Conservation (phyloP, 2,329 filamentous ascomycete genomes). For the Fusarium goolgardi region DNA sequence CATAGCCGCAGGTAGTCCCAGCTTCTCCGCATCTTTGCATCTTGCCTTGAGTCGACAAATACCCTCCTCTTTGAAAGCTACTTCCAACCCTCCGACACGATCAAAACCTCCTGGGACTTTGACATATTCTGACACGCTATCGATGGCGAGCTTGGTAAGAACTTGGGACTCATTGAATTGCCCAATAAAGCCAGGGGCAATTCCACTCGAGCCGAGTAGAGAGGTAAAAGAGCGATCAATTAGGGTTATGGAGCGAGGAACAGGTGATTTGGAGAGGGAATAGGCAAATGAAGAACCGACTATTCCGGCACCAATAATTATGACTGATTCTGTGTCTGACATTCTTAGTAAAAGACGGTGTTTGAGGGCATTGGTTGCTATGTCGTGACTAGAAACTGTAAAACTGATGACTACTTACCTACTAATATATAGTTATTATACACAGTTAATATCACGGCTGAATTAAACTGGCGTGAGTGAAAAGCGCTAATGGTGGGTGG, state of each 20-base stretch:
- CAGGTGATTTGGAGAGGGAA: conserved; percentile 20
- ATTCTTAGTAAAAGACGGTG: background rate
- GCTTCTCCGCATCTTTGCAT: conserved; percentile 5
- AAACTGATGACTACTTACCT: background rate
- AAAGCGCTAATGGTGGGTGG: no score
- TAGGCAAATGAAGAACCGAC: conserved; percentile 34
- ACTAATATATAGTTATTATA: background rate
- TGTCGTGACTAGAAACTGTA: rapidly evolving
- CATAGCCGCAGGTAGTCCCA: conserved; percentile 23
- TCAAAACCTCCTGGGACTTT: conserved; percentile 42
- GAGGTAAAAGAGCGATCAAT: conserved; percentile 34
- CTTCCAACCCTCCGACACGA: conserved; percentile 35
- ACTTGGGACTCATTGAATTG: conserved; percentile 43
- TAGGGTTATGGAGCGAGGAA: conserved; percentile 26
- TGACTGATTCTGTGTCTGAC: conserved; percentile 26
- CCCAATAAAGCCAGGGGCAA: conserved; percentile 40
- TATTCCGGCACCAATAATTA: conserved; percentile 38
- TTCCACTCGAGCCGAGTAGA: conserved; percentile 38
- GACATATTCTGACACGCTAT: conserved; percentile 38
- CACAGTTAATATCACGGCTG: no score
- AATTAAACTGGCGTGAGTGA: no score
- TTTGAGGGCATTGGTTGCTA: background rate
- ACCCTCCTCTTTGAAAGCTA: conserved; percentile 29
- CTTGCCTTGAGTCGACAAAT: conserved; percentile 20
- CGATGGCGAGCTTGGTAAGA: conserved; percentile 40